Conservation (phyloP, 306 rosid species). For the Arachis hypogaea region DNA sequence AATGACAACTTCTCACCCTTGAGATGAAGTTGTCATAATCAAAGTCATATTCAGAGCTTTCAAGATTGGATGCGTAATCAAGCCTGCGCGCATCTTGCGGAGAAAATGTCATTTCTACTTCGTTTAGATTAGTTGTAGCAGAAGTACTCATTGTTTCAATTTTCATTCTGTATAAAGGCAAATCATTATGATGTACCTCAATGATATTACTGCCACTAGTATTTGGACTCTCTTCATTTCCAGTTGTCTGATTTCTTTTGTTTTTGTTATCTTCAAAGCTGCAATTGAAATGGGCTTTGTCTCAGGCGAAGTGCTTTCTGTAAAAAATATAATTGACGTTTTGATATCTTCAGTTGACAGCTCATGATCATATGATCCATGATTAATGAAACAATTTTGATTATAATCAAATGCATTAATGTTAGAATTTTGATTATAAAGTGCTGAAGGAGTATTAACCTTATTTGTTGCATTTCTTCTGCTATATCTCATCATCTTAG, state of each 20-base stretch:
- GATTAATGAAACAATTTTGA: conserved; percentile 37
- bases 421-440: conserved; percentile 29
- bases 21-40: too few species aligned
- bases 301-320: conserved; percentile 32
- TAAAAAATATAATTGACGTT: conserved; percentile 24
- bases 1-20: conserved; percentile 2
- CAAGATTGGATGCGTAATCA: too few species aligned
- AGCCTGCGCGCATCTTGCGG: too few species aligned
- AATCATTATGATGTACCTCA: conserved; percentile 46
- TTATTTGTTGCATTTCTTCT: conserved; percentile 46
- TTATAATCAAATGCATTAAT: conserved; percentile 38
- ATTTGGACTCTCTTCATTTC: conserved; percentile 45
- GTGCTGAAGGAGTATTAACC: conserved; percentile 35
- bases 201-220: conserved; percentile 43
- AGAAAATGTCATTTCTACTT: too few species aligned
- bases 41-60: too few species aligned
- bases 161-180: conserved; percentile 26
- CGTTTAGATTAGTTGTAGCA: too few species aligned
- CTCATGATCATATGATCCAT: conserved; percentile 35
- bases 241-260: conserved; percentile 31
- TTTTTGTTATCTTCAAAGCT: conserved; percentile 30
- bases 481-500: conserved; percentile 47
- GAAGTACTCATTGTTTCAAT: too few species aligned
- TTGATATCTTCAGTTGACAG: conserved; percentile 8
- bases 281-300: conserved; percentile 34